phyloP scores from a whole-genome alignment of 106 monocot species.

The Agapanthus africanus region DNA sequence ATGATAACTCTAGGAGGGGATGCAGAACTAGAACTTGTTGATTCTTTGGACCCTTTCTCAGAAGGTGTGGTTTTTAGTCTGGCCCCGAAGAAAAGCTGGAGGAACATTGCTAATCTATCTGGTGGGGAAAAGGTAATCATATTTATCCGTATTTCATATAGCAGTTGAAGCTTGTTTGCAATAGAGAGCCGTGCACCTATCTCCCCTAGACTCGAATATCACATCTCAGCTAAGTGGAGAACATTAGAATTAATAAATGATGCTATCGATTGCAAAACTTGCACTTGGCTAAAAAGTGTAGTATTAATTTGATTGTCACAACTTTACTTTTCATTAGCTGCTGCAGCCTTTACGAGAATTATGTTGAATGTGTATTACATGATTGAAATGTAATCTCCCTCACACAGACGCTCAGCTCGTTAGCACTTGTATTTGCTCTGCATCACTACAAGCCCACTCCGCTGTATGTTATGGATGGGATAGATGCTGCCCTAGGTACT shows the following conservation, averaged over 20 bases:
- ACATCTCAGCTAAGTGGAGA: no score
- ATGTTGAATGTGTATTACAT: background rate
- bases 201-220: no score
- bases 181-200: no score
- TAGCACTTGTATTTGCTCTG: slow-evolving; percentile 91
- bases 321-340: no score
- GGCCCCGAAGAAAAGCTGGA: slow-evolving; percentile 98
- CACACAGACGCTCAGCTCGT: slow-evolving; percentile 79
- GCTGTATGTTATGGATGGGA: slow-evolving; percentile 96
- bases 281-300: no score
- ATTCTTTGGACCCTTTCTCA: slow-evolving; percentile 96
- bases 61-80: slow-evolving; percentile 98
- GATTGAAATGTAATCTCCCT: background rate
- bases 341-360: background rate
- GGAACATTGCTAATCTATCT: slow-evolving; percentile 95
- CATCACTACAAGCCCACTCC: slow-evolving; percentile 99
- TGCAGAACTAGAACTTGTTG: slow-evolving; percentile 94
- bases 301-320: no score
- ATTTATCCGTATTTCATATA: no score
- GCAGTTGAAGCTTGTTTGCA: no score
- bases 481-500: slow-evolving; percentile 93
- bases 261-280: no score
- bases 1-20: slow-evolving; percentile 99
- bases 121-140: slow-evolving; percentile 97
- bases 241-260: no score